These are phyloP conservation scores for Monosporozyma yasuniensis DNA, from an alignment of 805 yeast genomes.

Conservation along the genomic window DNA sequence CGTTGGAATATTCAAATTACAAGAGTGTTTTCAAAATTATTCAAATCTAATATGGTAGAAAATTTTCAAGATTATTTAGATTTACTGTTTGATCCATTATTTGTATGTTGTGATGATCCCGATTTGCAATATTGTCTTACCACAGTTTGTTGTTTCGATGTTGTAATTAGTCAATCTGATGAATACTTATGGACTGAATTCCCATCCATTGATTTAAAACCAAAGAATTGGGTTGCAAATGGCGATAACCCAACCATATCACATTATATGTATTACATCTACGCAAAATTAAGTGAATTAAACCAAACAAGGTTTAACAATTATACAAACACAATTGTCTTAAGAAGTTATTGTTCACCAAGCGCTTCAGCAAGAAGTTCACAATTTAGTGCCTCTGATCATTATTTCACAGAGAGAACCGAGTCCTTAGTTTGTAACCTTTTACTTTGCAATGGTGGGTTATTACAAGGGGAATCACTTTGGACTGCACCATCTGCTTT, in stretches of 20 bases:
- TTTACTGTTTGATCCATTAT: constrained; percentile 29
- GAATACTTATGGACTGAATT: constrained; percentile 23
- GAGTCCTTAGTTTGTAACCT: constrained; percentile 25
- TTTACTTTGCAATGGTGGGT: constrained; percentile 25
- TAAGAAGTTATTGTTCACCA: constrained; percentile 21
- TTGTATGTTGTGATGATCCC: constrained; percentile 19
- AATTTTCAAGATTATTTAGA: constrained; percentile 30
- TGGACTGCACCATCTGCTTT: constrained; percentile 19
- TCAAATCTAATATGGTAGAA: constrained; percentile 11
- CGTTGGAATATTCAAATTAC: constrained; percentile 33
- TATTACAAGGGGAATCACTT: constrained; percentile 24
- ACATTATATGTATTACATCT: constrained; percentile 33
- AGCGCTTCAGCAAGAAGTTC: constrained; percentile 19
- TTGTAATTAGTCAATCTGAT: constrained; percentile 21
- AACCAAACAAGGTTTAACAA: constrained; percentile 12
- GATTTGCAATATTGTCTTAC: constrained; percentile 24
- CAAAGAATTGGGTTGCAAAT: constrained; percentile 25
- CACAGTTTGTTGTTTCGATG: constrained; percentile 28
- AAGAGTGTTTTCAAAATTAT: constrained; percentile 26
- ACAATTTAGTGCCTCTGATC: constrained; percentile 16
- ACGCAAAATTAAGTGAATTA: constrained; percentile 14
- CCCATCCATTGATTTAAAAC: constrained; percentile 11
- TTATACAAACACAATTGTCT: constrained; percentile 14
- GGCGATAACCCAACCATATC: constrained; percentile 34
- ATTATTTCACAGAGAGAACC: constrained; percentile 20